phyloP scores from a whole-genome alignment of 768 basidiomycete genomes.

The Lentinula sp. region DNA sequence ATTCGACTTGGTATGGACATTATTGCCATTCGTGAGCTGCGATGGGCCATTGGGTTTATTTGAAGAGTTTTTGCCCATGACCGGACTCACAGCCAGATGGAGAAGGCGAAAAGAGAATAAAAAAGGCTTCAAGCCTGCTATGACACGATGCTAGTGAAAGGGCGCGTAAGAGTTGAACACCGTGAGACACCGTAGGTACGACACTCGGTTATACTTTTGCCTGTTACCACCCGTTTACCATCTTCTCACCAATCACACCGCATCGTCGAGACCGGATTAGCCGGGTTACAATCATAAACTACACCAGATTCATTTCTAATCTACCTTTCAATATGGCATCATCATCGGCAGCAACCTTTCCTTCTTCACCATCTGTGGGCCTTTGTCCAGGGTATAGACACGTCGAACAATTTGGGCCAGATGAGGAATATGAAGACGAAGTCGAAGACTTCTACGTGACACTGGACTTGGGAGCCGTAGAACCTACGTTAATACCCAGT shows the following conservation, averaged over 20 bases:
- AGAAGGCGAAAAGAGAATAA: neutral
- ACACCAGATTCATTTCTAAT: no score
- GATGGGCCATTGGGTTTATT: neutral
- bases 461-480: slow-evolving; percentile 65
- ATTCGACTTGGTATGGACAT: neutral
- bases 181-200: neutral
- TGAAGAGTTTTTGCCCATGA: neutral
- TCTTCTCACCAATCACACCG: neutral
- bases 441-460: slow-evolving; percentile 64
- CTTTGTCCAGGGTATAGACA: slow-evolving; percentile 46
- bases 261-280: neutral
- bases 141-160: neutral
- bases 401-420: slow-evolving; percentile 61
- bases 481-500: slow-evolving; percentile 71
- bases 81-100: neutral
- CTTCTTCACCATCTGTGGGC: neutral
- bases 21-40: neutral
- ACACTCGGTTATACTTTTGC: neutral
- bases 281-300: neutral
- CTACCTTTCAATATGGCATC: neutral
- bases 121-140: neutral
- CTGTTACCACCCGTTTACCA: neutral
- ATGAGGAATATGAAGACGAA: slow-evolving; percentile 58
- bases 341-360: neutral
- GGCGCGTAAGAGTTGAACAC: neutral